Evolutionary conservation across 2,329 filamentous ascomycete genomes (phyloP), one percentile per base, ranked within the genome.

Genomic region (Pseudogymnoascus sp.): DNA sequence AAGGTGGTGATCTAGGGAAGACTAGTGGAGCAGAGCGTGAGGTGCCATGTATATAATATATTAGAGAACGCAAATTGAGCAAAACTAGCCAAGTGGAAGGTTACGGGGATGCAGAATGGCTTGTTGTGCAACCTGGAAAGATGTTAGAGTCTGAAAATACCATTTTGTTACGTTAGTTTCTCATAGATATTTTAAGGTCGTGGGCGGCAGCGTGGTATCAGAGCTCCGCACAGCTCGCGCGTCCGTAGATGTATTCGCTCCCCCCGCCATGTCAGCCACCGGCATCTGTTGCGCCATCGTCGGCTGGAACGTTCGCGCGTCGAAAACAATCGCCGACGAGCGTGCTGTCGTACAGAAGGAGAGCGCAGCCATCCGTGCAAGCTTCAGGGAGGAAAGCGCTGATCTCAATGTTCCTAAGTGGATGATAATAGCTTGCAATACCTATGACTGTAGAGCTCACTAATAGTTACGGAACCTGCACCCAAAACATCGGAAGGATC

Each of bases 321-420:
- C 94, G 64, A 99, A 99, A 81, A 99, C 94, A 36, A 97, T 99
- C 73, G 95, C 95, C 74, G 94, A 99, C 77, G 94, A 99, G 80
- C 87, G 94, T 73, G 93, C 94, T 60, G 94, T 99, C 62, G 95
- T 99, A 66, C 94, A 97, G 72, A 99, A 99, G 77, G 94, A 99
- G 79, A 99, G 94, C 77, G 94, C 94, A 63, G 90, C 93, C 57
- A 99, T 99, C 73, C 85, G 94, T 77, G 92, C 94, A 68, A 97
- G 93, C 78, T 99, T 99, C 75, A 86, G 94, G 72, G 94, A 99
- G 77, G 94, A 99, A 79, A 96, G 91, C 77, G 86, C 89, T 72
- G 92, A 99, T 74, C 92, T 90, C 68, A 89, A 90, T 73, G 82
- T 96, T 70, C 40, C 17, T 44, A 21, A 13, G 17, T 44, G 39